Evolutionary conservation across 2,329 filamentous ascomycete species (phyloP).

Genomic region (Pestalotiopsis fici): DNA sequence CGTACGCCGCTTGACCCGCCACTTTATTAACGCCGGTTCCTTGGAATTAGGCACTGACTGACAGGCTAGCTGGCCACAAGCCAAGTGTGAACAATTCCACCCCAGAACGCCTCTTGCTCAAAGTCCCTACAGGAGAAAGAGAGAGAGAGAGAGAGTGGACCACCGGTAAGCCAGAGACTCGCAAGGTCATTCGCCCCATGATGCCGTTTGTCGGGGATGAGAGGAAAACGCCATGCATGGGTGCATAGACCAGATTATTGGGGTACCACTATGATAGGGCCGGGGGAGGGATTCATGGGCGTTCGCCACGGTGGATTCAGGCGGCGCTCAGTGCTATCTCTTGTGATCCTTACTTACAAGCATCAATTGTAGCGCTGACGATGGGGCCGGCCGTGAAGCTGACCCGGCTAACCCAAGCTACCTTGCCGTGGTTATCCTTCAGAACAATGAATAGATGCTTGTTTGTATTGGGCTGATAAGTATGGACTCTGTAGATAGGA

Average conservation of each 20-base stretch:
- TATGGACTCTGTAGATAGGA: not conserved
- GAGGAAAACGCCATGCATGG: constrained; percentile 11
- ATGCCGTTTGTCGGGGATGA: not conserved
- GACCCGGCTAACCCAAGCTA: not conserved
- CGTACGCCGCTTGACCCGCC: not conserved
- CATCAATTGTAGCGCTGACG: constrained; percentile 7
- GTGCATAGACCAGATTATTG: constrained; percentile 8
- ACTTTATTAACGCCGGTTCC: not conserved
- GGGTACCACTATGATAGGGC: not conserved
- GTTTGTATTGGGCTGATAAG: not conserved
- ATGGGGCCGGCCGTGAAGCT: not conserved
- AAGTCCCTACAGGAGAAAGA: not conserved
- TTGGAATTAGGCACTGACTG: not conserved
- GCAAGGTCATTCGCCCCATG: not conserved
- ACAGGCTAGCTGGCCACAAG: no score
- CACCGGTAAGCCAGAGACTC: not conserved
- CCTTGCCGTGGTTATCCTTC: no score
- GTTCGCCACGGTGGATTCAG: constrained; percentile 15
- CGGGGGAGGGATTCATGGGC: not conserved
- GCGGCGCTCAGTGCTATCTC: constrained; percentile 24
- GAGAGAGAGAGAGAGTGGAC: not conserved
- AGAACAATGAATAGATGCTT: not conserved
- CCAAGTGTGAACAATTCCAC: not conserved
- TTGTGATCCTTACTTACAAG: constrained; percentile 7
- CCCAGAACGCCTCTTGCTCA: not conserved